Conservation (phyloP, 805 yeast species). For the Ogataea polymorpha region DNA sequence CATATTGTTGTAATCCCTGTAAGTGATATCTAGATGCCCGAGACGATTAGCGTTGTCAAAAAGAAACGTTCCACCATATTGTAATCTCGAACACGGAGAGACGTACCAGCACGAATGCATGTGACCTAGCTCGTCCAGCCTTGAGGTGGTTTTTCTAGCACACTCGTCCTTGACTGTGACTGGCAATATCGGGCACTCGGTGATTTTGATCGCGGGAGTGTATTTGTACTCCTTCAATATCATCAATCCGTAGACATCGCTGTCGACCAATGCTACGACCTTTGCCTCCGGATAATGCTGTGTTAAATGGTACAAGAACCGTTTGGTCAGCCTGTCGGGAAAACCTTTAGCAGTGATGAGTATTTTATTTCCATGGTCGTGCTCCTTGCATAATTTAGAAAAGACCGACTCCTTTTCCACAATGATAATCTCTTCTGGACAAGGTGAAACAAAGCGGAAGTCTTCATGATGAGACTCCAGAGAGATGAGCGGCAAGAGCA, state of each 20-base stretch:
- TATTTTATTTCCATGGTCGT: conserved; percentile 20
- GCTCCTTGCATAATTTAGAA: conserved; percentile 28
- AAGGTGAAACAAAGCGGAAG: conserved; percentile 9
- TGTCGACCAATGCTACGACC: conserved; percentile 51
- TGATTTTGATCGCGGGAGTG: conserved; percentile 10
- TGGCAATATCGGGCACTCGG: background rate
- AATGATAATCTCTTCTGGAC: conserved; percentile 36
- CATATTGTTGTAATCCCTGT: conserved; percentile 33
- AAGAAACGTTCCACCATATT: conserved; percentile 17
- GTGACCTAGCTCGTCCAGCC: conserved; percentile 9
- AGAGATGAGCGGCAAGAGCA: conserved; percentile 41
- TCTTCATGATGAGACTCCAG: conserved; percentile 20
- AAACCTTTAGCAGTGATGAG: conserved; percentile 64
- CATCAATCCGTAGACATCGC: conserved; percentile 62
- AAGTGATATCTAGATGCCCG: conserved; percentile 17
- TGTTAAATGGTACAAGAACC: conserved; percentile 36
- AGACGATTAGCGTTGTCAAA: conserved; percentile 13
- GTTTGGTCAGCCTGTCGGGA: conserved; percentile 55
- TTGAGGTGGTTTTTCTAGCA: conserved; percentile 1
- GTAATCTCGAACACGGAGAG: conserved; percentile 16
- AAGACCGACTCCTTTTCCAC: conserved; percentile 55
- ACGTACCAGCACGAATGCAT: conserved; percentile 8
- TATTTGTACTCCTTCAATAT: conserved; percentile 42
- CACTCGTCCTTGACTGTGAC: background rate
- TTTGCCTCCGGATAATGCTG: conserved; percentile 28